Base-by-base conservation (phyloP, 2,329 filamentous ascomycete genomes). In the Penicillium brasilianum region DNA sequence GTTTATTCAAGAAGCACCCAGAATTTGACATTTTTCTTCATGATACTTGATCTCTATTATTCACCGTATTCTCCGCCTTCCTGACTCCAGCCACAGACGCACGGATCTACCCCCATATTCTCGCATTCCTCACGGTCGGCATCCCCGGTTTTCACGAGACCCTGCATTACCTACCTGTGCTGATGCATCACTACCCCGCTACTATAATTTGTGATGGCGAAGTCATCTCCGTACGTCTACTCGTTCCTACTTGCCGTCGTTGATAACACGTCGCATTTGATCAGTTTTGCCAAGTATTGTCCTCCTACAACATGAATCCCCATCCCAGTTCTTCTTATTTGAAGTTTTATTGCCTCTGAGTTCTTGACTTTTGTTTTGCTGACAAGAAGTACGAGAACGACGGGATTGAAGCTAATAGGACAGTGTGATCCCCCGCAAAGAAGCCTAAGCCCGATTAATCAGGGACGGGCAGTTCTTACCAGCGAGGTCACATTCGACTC, bases 401-500 rank as follows among this genome's bases (percentile, higher is more conserved):
- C 18, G 4, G 11, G 18, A 22, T 20, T 3, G 39, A 13, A 0
- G 9, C 18, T 20, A 20, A 10, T 4, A 20, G n/a, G 18, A n/a
- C 37, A 1, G 44, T n/a, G 28, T 30, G 25, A 18, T 48, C 44
- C 9, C 39, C 18, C 3, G 11, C 22, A 30, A n/a, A 30, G 43
- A 5, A 46, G 20, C 43, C 13, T 25, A 28, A 28, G 22, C 43
- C 20, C 6, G 2, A 48, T 30, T 8, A 11, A 28, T 30, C 14
- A 30, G 14, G 25, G 25, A 25, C 25, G 16, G 14, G 2, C 7
- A 28, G 16, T 22, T 10, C 3, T 28, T 14, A n/a, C 44, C 2
- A 30, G 44, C 44, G 25, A 48, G 16, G 44, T 48, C 25, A 48
- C 44, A 58, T 60, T 54, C n/a, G 41, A 51, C 57, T 28, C 18